These are phyloP conservation scores for Solanum medicagineum DNA, from an alignment of 257 asterid genomes.

Conservation along the genomic window DNA sequence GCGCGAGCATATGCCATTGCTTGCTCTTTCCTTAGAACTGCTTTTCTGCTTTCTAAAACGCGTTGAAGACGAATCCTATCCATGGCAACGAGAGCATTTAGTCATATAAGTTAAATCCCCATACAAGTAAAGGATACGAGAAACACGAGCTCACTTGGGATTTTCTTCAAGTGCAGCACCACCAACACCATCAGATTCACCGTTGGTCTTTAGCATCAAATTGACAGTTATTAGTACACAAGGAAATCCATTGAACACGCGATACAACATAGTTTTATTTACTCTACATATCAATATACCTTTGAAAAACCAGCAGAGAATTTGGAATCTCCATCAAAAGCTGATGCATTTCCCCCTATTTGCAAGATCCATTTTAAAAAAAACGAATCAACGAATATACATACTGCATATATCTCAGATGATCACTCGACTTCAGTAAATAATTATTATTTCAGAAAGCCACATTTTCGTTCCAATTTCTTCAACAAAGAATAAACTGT, in stretches of 20 bases:
- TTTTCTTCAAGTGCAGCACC: slow-evolving; percentile 36
- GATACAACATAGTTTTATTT: not conserved
- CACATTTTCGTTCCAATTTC: not conserved
- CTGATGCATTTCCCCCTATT: slow-evolving; percentile 12
- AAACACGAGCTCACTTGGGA: slow-evolving; percentile 35
- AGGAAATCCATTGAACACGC: not conserved
- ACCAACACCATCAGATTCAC: slow-evolving; percentile 18
- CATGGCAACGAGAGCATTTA: not conserved
- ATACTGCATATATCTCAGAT: not conserved
- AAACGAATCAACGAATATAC: not conserved
- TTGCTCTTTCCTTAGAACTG: slow-evolving; percentile 72
- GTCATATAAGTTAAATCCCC: not conserved
- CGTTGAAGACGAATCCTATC: slow-evolving; percentile 61
- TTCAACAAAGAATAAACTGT: not conserved
- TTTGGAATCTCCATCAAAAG: slow-evolving; percentile 20
- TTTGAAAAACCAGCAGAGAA: slow-evolving; percentile 18
- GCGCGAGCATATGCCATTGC: slow-evolving; percentile 97
- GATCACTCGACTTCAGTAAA: not conserved
- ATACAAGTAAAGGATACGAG: not conserved
- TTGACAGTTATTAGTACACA: not conserved
- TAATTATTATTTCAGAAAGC: not conserved
- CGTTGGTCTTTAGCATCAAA: slow-evolving; percentile 8
- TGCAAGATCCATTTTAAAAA: not conserved
- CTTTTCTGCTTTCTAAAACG: slow-evolving; percentile 58
- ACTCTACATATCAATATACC: slow-evolving; percentile 13